Base-by-base conservation (phyloP, 805 yeast species). In the Candida ulmi region DNA sequence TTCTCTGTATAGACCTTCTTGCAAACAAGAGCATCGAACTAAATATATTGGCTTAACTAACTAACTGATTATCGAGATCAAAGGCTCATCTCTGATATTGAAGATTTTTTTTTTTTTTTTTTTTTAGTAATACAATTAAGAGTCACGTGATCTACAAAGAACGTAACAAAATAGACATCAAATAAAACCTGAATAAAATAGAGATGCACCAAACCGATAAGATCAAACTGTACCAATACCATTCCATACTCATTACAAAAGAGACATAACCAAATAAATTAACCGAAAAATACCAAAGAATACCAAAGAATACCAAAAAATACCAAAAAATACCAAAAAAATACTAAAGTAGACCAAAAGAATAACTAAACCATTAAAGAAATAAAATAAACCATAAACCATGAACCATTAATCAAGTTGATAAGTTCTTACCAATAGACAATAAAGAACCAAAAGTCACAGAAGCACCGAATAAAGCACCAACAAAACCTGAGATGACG, bases 361-460 rank as follows among this genome's bases (percentile, higher is more conserved):
- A n/a, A n/a, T n/a, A n/a, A 29, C 6, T 26, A 9, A 12, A 8
- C 11, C 28, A 5, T 8, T 26, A 11, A 8, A 13, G 6, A 26
- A 18, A 30, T 11, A 29, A 16, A 29, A 29, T 5, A 29, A 29
- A 7, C 8, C 8, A 29, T 15, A 11, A n/a, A 16, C 8, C 5
- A 15, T 29, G 7, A 16, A 7, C 17, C n/a, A 30, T 5, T 30
- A 9, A 17, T 17, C 15, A 17, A 5, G 23, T 18, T 8, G 13
- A 8, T 21, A 31, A 21, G 23, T 23, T 12, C 32, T 23, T 41
- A 4, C 45, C 47, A 30, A 44, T 23, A 2, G 45, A 36, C 9
- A 36, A 38, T 11, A 42, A 27, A 18, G 44, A 27, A 12, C 45
- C 45, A 29, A 44, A 44, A 3, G 47, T 44, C 8, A 44, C 30